Conservation (phyloP, 352 stramenopile species). For the Lagenidium sp. region DNA sequence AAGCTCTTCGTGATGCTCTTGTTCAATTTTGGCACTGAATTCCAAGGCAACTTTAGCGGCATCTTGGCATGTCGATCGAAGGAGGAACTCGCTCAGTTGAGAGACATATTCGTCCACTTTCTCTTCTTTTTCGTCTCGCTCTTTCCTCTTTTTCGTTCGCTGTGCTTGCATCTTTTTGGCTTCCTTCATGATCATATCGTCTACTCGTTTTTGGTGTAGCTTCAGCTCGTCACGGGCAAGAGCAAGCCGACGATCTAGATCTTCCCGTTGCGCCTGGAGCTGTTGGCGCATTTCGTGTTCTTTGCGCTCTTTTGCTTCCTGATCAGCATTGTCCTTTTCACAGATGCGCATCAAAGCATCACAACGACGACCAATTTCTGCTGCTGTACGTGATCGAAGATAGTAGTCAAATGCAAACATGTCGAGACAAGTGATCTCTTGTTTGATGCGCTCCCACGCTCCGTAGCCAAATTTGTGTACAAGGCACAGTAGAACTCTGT, state of each 20-base stretch:
- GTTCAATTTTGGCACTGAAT: slow-evolving; percentile 23
- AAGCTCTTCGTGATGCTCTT: slow-evolving; percentile 9
- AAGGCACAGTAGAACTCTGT: slow-evolving; percentile 95
- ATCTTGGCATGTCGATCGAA: slow-evolving; percentile 13
- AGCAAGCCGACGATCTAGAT: slow-evolving; percentile 54
- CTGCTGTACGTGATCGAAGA: slow-evolving; percentile 93
- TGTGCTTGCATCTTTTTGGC: slow-evolving; percentile 80
- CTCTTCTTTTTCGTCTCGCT: slow-evolving; percentile 58
- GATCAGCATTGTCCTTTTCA: slow-evolving; percentile 88
- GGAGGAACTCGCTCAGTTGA: slow-evolving; percentile 53
- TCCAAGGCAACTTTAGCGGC: slow-evolving; percentile 27
- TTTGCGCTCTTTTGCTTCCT: slow-evolving; percentile 71
- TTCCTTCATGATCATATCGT: slow-evolving; percentile 85
- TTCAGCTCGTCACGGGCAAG: slow-evolving; percentile 62
- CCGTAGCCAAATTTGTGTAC: slow-evolving; percentile 97
- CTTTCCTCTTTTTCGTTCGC: slow-evolving; percentile 70
- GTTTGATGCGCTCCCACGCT: slow-evolving; percentile 94
- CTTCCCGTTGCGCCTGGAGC: slow-evolving; percentile 58
- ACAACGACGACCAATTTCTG: slow-evolving; percentile 94
- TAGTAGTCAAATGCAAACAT: slow-evolving; percentile 99
- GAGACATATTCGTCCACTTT: slow-evolving; percentile 44
- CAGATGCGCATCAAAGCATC: slow-evolving; percentile 94
- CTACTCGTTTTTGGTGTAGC: slow-evolving; percentile 64
- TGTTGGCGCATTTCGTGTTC: slow-evolving; percentile 51
- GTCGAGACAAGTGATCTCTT: slow-evolving; percentile 90